A percentile compares a stretch with the other conserved stretches of the same genome.
phyloP scores from a whole-genome alignment of 495 filamentous ascomycete species.

The Hypomontagnella monticulosa region DNA sequence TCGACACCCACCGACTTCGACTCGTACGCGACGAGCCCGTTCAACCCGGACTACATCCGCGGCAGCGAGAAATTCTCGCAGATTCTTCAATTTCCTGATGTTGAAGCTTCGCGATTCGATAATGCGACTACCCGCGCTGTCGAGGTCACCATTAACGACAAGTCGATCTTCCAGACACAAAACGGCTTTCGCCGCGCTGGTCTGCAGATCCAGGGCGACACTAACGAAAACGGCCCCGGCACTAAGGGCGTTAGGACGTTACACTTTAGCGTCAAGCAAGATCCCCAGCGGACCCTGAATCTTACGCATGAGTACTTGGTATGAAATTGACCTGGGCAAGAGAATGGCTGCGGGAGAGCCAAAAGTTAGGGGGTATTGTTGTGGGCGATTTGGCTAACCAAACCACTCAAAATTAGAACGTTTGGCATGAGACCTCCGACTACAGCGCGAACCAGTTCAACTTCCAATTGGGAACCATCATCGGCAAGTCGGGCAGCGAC shows the following conservation, averaged over 20 bases:
- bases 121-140: slow-evolving; percentile 49
- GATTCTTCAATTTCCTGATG: slow-evolving; percentile 55
- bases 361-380: neutral
- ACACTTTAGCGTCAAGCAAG: slow-evolving; percentile 64
- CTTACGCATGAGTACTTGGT: slow-evolving; percentile 65
- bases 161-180: slow-evolving; percentile 64
- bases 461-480: slow-evolving; percentile 61
- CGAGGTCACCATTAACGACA: slow-evolving; percentile 61
- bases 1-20: slow-evolving; percentile 53
- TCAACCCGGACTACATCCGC: slow-evolving; percentile 60
- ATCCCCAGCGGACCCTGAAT: slow-evolving; percentile 58
- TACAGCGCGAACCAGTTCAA: slow-evolving; percentile 66
- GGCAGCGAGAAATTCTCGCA: slow-evolving; percentile 57
- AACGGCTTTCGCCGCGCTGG: slow-evolving; percentile 66
- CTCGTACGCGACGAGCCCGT: slow-evolving; percentile 50
- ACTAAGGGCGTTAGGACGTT: slow-evolving; percentile 60
- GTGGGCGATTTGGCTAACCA: slow-evolving; percentile 7
- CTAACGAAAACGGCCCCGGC: slow-evolving; percentile 58
- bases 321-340: neutral
- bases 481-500: slow-evolving; percentile 55
- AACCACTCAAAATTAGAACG: slow-evolving; percentile 49
- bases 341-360: neutral
- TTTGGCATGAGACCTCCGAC: slow-evolving; percentile 65
- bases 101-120: slow-evolving; percentile 55
- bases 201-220: slow-evolving; percentile 59